Evolutionary conservation across 2,329 filamentous ascomycete genomes (phyloP), one percentile per base, ranked within the genome.

Genomic region (Sarocladium kiliense): DNA sequence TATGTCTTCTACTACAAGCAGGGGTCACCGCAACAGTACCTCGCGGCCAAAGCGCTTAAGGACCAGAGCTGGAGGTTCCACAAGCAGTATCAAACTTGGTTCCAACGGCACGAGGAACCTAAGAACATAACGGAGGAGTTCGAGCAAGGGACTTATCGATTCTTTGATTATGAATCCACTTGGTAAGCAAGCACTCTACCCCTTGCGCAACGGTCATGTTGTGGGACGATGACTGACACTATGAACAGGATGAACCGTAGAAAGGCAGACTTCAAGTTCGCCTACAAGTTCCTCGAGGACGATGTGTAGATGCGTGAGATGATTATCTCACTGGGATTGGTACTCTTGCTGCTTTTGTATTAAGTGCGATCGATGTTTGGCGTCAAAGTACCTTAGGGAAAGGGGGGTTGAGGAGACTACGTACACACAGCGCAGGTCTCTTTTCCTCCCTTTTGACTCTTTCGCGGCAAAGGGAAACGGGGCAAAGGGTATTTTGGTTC

Each of bases 11-110:
- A 99, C 78, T 99, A 99, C 77, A 91, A 93, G 63, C 94, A 99
- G 72, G 91, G 91, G 25, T 92, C 91, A 1, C 92, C 96, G 63
- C 92, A 97, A 70, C 94, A 99, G 69, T 97, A 92, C 67, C 80
- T 97, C 57, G 91, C 94, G 1, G 94, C 94, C 14, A 96, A 96
- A 73, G 91, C 94, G n/a, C 77, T 99, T 54, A 99, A 99, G 75
- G 89, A 93, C 62, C 94, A 99, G 72, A 97, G 92, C 72, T 99
- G 94, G 94, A 84, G 94, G 56, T 99, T 99, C 71, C 94, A 99
- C 75, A 99, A 99, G 78, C 94, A 97, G 71, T 99, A 99, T 68
- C 94, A 96, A 72, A 99, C 94, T 1, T 99, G 94, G 94, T 99
- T 99, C 67, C 94, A 99, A 72, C 83, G 94, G 53, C 94, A 99